Evolutionary conservation across 2,329 filamentous ascomycete genomes (phyloP).

Genomic region (Spiromastix sp.): DNA sequence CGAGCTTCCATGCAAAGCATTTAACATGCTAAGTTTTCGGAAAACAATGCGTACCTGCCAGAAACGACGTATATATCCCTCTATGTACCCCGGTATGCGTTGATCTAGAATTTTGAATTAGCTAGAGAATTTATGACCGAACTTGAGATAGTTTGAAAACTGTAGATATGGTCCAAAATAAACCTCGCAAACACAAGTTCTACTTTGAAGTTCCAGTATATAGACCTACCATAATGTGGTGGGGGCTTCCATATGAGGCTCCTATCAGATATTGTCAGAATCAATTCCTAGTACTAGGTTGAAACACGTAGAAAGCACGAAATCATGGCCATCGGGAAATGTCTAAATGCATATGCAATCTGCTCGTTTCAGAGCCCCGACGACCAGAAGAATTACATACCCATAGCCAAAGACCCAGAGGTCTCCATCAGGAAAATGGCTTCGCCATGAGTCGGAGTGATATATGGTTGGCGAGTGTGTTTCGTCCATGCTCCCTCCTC

Average conservation of each 20-base stretch:
- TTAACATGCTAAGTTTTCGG: too few species aligned
- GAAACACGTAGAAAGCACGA: not conserved
- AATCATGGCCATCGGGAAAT: not conserved
- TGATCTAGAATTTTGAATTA: conserved; percentile 47
- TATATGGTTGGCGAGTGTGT: not conserved
- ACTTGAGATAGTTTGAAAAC: too few species aligned
- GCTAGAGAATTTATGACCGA: not conserved
- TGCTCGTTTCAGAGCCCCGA: too few species aligned
- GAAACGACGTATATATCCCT: conserved; percentile 87
- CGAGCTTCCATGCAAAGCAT: too few species aligned
- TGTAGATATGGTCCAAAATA: not conserved
- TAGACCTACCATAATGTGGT: conserved; percentile 76
- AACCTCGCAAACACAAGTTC: not conserved
- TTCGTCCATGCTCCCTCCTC: too few species aligned
- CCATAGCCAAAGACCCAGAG: conserved; percentile 98
- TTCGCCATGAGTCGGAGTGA: conserved; percentile 31
- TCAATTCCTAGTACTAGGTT: too few species aligned
- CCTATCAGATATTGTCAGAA: conserved; percentile 37
- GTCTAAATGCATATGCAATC: too few species aligned
- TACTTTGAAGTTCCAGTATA: not conserved
- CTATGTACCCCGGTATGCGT: conserved; percentile 79
- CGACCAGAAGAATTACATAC: conserved; percentile 37
- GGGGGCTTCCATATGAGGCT: conserved; percentile 98
- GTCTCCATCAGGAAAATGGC: conserved; percentile 44
- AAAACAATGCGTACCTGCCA: conserved; percentile 68